phyloP scores from a whole-genome alignment of 2,329 filamentous ascomycete genomes.

The Xylariaceae sp. region DNA sequence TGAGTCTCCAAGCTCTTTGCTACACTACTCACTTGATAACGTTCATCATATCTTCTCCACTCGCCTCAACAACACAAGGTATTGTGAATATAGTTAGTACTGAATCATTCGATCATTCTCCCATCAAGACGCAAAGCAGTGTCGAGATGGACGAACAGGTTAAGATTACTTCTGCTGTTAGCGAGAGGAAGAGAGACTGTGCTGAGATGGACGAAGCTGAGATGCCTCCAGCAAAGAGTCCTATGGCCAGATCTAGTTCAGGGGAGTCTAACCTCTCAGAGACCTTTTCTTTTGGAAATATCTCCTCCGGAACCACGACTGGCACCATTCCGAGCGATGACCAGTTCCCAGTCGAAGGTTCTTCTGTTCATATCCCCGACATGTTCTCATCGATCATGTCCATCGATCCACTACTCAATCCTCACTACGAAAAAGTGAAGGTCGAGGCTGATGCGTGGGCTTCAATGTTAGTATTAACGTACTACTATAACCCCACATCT shows the following conservation, averaged over 20 bases:
- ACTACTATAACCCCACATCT: neutral
- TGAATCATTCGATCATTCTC: neutral
- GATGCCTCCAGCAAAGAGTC: slow-evolving; percentile 7
- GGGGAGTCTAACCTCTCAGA: slow-evolving; percentile 6
- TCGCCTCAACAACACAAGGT: too few species aligned
- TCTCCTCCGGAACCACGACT: neutral
- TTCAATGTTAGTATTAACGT: slow-evolving; percentile 16
- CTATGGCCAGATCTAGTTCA: neutral
- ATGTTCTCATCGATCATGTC: slow-evolving; percentile 42
- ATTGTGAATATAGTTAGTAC: too few species aligned
- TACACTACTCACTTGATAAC: too few species aligned
- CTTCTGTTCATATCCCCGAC: slow-evolving; percentile 33
- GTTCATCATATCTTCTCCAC: too few species aligned
- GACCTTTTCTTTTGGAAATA: slow-evolving; percentile 2
- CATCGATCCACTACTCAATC: slow-evolving; percentile 33
- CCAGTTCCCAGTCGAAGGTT: neutral
- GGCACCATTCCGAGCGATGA: neutral
- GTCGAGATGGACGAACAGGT: neutral
- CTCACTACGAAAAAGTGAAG: slow-evolving; percentile 35
- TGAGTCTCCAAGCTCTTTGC: too few species aligned
- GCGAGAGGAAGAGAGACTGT: slow-evolving; percentile 4
- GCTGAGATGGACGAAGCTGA: neutral
- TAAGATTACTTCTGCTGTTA: neutral
- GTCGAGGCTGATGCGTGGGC: slow-evolving; percentile 37
- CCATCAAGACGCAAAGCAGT: too few species aligned